phyloP scores from a whole-genome alignment of 2,329 filamentous ascomycete species.

The Cercospora canescens region DNA sequence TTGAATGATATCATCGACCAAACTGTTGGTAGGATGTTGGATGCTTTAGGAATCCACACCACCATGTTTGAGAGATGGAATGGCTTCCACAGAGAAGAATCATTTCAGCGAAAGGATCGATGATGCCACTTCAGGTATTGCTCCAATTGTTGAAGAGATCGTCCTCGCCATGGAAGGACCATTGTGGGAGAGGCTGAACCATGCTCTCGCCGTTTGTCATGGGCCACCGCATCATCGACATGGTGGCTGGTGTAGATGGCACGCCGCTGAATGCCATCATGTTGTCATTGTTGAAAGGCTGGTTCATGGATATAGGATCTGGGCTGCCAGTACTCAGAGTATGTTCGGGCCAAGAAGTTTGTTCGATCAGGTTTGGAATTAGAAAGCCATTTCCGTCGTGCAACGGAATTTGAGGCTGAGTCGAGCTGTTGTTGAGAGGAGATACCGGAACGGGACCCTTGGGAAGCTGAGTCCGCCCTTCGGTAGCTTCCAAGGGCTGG shows the following conservation, averaged over 20 bases:
- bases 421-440: neutral
- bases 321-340: neutral
- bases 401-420: neutral
- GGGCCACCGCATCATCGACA: neutral
- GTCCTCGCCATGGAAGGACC: neutral
- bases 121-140: neutral
- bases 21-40: conserved; percentile 9
- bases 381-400: neutral
- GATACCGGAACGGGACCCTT: neutral
- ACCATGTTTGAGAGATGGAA: conserved; percentile 4
- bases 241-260: neutral
- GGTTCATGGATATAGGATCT: neutral
- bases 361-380: neutral
- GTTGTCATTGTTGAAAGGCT: neutral
- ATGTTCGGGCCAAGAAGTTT: neutral
- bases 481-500: neutral
- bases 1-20: conserved; percentile 7
- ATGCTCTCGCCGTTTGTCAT: neutral
- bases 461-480: neutral
- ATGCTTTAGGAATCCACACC: conserved; percentile 3
- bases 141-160: neutral
- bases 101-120: neutral
- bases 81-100: neutral
- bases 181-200: neutral
- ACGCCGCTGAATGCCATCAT: neutral